Percentiles rank a stretch among this genome's conserved stretches.
These are phyloP conservation scores for Aspergillus pseudotamarii DNA, from an alignment of 2,329 filamentous ascomycete genomes.

Conservation along the genomic window DNA sequence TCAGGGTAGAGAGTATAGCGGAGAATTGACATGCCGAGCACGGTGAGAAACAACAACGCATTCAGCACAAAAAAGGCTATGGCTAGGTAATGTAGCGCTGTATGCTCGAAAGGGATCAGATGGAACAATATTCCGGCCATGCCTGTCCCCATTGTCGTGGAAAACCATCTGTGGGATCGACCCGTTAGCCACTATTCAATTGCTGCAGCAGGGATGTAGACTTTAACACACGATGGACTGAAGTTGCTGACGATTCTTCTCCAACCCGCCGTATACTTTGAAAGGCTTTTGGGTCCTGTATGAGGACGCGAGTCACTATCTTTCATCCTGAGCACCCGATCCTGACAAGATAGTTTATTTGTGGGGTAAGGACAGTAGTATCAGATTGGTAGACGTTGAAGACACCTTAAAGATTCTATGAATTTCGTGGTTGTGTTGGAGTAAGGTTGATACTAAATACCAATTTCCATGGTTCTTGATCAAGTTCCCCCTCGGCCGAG, in stretches of 20 bases:
- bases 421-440: neutral
- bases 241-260: constrained; percentile 56
- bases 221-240: constrained; percentile 54
- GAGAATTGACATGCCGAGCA: constrained; percentile 57
- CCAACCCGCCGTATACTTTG: constrained; percentile 29
- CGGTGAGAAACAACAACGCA: constrained; percentile 58
- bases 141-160: constrained; percentile 68
- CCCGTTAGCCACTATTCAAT: neutral
- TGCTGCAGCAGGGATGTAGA: neutral
- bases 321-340: neutral
- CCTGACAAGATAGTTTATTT: neutral
- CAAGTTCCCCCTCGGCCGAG: neutral
- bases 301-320: neutral
- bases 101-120: constrained; percentile 62
- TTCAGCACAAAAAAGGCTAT: constrained; percentile 65
- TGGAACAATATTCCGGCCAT: constrained; percentile 66
- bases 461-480: neutral
- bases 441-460: neutral
- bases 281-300: neutral
- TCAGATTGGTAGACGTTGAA: neutral
- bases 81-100: constrained; percentile 62
- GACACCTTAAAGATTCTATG: neutral
- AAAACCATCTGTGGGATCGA: constrained; percentile 54
- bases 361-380: neutral
- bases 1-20: constrained; percentile 65